Evolutionary conservation across 2,329 filamentous ascomycete genomes (phyloP).

Genomic region (Pseudohalonectria lignicola): DNA sequence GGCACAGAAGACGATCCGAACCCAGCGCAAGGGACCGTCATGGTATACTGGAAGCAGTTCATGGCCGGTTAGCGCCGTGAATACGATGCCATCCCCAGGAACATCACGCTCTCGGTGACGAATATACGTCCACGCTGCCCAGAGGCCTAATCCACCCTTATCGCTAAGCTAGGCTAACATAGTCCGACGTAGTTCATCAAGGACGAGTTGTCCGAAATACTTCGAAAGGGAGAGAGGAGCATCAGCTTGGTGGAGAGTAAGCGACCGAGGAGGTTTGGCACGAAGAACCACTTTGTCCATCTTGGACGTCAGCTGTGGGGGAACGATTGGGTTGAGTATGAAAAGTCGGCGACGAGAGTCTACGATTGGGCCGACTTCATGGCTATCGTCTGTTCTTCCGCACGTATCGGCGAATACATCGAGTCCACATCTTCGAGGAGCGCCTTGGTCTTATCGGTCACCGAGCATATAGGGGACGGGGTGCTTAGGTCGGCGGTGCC

Average conservation of each 20-base stretch:
- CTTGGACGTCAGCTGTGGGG: not conserved
- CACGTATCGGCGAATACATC: not conserved
- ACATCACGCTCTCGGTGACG: not conserved
- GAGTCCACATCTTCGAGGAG: not conserved
- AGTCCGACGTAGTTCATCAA: not conserved
- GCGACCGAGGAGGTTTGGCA: not conserved
- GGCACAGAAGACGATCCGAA: not conserved
- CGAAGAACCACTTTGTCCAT: not conserved
- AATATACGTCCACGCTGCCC: not conserved
- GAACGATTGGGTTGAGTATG: not conserved
- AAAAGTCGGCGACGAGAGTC: not conserved
- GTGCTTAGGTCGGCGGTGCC: too few species aligned
- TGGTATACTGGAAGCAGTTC: constrained; percentile 1
- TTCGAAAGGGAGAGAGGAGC: not conserved
- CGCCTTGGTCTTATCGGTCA: too few species aligned
- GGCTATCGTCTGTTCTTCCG: not conserved
- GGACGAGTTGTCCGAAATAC: not conserved
- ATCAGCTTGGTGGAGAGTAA: not conserved
- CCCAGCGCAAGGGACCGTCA: not conserved
- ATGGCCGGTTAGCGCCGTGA: not conserved
- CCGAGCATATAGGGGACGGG: too few species aligned
- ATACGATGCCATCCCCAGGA: not conserved
- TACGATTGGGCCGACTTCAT: not conserved
- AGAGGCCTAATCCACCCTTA: not conserved
- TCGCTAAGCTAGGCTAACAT: not conserved